A percentile compares a stretch with the other conserved stretches of the same genome.
Evolutionary conservation across 1,284 basidiomycete species (phyloP).

Genomic region (Ceratobasidium sp.): DNA sequence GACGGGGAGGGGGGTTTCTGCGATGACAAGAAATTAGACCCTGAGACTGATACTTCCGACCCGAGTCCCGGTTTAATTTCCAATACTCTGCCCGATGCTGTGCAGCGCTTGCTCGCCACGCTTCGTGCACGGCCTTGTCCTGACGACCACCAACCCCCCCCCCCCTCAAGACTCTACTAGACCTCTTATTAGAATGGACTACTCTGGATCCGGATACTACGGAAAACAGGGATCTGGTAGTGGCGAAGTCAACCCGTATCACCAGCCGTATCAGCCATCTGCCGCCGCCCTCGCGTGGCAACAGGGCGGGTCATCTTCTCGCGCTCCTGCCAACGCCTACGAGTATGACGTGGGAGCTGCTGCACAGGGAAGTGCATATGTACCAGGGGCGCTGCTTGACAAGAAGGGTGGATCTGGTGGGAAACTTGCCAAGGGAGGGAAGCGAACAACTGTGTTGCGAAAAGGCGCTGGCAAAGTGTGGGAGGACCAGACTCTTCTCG

Average conservation of each 20-base stretch:
- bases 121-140: neutral
- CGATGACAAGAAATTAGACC: constrained; percentile 10
- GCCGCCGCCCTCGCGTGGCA: constrained; percentile 65
- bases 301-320: constrained; percentile 71
- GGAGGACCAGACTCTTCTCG: constrained; percentile 97
- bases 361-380: constrained; percentile 88
- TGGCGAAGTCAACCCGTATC: constrained; percentile 62
- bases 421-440: constrained; percentile 89
- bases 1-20: constrained; percentile 17
- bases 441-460: constrained; percentile 92
- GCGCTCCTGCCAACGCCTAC: constrained; percentile 86
- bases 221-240: constrained; percentile 3
- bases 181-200: constrained; percentile 6
- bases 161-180: constrained; percentile 13
- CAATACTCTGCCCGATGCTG: neutral
- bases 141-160: neutral
- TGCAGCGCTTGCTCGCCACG: constrained; percentile 13
- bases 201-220: constrained; percentile 28
- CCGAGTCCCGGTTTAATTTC: no score
- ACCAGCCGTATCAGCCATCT: constrained; percentile 59
- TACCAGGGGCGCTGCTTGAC: constrained; percentile 87
- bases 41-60: constrained; percentile 16
- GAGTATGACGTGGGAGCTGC: constrained; percentile 89
- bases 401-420: constrained; percentile 86
- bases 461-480: constrained; percentile 96